Percentiles rank a stretch among this genome's conserved stretches.
These are phyloP conservation scores for Nannochloropsis oceanica DNA, from an alignment of 108 stramenopile genomes.

Conservation along the genomic window DNA sequence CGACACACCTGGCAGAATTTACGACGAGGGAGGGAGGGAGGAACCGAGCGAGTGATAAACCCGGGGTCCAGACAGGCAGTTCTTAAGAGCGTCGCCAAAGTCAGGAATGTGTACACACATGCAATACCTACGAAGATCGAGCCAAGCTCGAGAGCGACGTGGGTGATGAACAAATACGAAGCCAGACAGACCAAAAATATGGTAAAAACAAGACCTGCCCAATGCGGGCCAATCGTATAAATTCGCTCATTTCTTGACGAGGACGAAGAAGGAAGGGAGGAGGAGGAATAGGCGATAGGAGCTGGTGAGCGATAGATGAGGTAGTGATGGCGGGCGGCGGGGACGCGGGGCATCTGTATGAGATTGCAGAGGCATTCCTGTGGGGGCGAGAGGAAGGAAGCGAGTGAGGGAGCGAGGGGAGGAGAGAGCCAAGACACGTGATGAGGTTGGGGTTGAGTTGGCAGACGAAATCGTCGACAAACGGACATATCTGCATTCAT, in stretches of 20 bases:
- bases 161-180: background rate
- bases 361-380: background rate
- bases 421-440: no score
- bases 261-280: background rate
- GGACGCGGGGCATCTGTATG: background rate
- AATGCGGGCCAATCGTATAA: background rate
- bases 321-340: background rate
- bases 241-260: background rate
- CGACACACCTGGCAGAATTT: background rate
- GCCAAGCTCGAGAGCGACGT: background rate
- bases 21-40: background rate
- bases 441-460: no score
- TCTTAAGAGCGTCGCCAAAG: background rate
- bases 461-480: no score
- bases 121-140: background rate
- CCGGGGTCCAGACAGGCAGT: background rate
- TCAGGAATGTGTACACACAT: background rate
- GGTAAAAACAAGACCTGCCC: background rate
- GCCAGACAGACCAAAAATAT: background rate
- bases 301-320: background rate
- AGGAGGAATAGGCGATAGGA: background rate
- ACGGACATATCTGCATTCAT: no score
- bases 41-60: background rate
- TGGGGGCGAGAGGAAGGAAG: background rate
- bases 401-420: background rate